A percentile compares a stretch with the other conserved stretches of the same genome.
These are phyloP conservation scores for Coelastrella sp. DNA, from an alignment of 139 green algal species.

Conservation along the genomic window DNA sequence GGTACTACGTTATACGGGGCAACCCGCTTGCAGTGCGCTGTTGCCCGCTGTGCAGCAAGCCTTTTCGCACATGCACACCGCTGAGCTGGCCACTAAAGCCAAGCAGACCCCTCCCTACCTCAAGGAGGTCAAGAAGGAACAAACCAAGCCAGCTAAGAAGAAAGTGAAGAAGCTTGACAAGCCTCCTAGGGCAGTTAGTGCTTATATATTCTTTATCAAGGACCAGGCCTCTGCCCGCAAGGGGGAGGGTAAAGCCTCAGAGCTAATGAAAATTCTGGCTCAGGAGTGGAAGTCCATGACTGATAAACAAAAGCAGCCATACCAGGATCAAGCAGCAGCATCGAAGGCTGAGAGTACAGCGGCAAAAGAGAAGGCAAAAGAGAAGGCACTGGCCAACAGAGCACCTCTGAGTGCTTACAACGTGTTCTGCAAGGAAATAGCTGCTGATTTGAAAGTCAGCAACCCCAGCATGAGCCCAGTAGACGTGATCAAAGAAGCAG, in stretches of 20 bases:
- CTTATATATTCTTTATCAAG: conserved; percentile 37
- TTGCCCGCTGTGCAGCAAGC: neutral
- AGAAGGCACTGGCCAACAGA: neutral
- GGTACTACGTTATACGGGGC: neutral
- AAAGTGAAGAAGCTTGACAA: neutral
- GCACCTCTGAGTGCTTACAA: conserved; percentile 19
- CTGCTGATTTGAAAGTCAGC: neutral
- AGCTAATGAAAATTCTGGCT: neutral
- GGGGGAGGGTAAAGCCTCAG: neutral
- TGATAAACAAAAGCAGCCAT: neutral
- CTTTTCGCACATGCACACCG: neutral
- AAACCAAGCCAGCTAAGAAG: neutral
- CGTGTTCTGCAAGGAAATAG: neutral
- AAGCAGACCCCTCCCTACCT: neutral
- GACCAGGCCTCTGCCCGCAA: conserved; percentile 2
- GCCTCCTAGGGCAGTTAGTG: neutral
- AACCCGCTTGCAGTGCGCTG: neutral
- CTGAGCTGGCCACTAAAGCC: neutral
- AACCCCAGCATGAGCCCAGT: neutral
- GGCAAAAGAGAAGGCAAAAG: neutral
- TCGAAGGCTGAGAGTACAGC: neutral
- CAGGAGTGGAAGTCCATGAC: conserved; percentile 11
- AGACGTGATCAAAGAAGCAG: conserved; percentile 1
- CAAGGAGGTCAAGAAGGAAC: neutral
- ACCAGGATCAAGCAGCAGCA: neutral